A percentile compares a stretch with the other conserved stretches of the same genome.
phyloP scores from a whole-genome alignment of 1,284 basidiomycete species.

The Irpex sp. region DNA sequence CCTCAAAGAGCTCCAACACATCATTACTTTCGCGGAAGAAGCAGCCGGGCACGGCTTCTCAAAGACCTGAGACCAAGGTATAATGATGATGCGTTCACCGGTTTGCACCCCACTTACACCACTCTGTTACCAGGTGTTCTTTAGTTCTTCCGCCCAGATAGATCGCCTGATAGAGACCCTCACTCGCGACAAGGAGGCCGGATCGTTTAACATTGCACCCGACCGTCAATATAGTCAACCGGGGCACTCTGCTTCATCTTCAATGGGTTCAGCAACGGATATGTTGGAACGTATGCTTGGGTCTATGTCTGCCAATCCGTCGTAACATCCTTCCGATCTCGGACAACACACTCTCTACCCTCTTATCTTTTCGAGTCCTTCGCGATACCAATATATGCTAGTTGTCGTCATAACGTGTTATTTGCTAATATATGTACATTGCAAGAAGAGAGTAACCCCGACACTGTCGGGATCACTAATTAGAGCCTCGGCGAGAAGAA shows the following conservation, averaged over 20 bases:
- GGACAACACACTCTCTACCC: slow-evolving; percentile 6
- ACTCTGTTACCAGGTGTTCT: slow-evolving; percentile 58
- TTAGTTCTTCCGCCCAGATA: slow-evolving; percentile 73
- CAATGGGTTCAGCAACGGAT: slow-evolving; percentile 58
- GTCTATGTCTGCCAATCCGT: slow-evolving; percentile 39
- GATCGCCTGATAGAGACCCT: slow-evolving; percentile 77
- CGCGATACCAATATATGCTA: not conserved
- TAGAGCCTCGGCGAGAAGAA: not conserved
- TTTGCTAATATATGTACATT: not conserved
- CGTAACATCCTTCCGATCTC: slow-evolving; percentile 7
- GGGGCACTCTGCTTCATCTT: slow-evolving; percentile 55
- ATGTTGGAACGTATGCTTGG: slow-evolving; percentile 70
- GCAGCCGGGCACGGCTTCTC: slow-evolving; percentile 38
- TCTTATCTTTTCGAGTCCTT: slow-evolving; percentile 6
- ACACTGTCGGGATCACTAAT: not conserved
- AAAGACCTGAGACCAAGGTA: slow-evolving; percentile 79
- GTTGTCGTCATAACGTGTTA: not conserved
- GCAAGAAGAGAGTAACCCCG: not conserved
- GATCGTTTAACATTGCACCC: slow-evolving; percentile 70
- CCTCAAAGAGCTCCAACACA: slow-evolving; percentile 61
- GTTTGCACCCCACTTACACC: not conserved
- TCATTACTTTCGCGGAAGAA: slow-evolving; percentile 63
- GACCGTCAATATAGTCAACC: slow-evolving; percentile 27
- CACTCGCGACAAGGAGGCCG: slow-evolving; percentile 74
- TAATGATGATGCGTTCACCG: slow-evolving; percentile 15